Percentiles rank a stretch among this genome's conserved stretches.
phyloP scores from a whole-genome alignment of 768 basidiomycete genomes.

The Rhodosporidiobolus sp. region DNA sequence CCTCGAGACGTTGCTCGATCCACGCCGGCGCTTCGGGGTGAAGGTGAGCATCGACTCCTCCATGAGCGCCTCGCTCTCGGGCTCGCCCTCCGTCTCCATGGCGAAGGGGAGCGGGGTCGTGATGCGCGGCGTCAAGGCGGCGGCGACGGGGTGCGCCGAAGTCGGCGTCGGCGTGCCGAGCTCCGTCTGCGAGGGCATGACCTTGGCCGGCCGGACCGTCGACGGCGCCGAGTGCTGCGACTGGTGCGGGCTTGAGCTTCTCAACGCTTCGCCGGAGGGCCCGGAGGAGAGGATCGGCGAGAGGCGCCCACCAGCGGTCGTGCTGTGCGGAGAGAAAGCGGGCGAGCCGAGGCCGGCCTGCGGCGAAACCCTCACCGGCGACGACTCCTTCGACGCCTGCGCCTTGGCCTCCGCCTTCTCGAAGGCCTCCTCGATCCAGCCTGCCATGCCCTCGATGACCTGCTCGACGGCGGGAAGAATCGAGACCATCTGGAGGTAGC shows the following conservation, averaged over 20 bases:
- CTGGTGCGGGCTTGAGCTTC: neutral
- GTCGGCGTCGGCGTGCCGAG: neutral
- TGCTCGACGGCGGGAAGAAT: conserved; percentile 76
- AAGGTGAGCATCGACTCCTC: conserved; percentile 28
- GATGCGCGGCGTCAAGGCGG: neutral
- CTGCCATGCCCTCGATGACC: conserved; percentile 76
- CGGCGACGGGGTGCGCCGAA: too few relatives aligned
- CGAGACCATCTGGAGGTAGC: conserved; percentile 89
- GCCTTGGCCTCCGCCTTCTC: conserved; percentile 39
- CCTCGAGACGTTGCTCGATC: conserved; percentile 19
- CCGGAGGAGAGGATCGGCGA: neutral
- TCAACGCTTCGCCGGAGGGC: neutral
- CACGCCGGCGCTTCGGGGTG: conserved; percentile 27
- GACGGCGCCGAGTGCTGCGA: neutral
- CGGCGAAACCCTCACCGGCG: too few relatives aligned
- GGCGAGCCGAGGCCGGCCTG: too few relatives aligned
- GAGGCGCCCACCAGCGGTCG: neutral
- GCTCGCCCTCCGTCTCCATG: conserved; percentile 2
- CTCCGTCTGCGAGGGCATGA: neutral
- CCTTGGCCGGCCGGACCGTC: neutral
- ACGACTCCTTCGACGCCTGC: neutral
- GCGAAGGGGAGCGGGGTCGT: neutral
- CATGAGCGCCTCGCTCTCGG: conserved; percentile 15
- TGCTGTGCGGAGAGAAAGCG: neutral
- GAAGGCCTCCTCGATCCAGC: conserved; percentile 87